Conservation (phyloP, 768 basidiomycete genomes). For the Amanita exitialis region DNA sequence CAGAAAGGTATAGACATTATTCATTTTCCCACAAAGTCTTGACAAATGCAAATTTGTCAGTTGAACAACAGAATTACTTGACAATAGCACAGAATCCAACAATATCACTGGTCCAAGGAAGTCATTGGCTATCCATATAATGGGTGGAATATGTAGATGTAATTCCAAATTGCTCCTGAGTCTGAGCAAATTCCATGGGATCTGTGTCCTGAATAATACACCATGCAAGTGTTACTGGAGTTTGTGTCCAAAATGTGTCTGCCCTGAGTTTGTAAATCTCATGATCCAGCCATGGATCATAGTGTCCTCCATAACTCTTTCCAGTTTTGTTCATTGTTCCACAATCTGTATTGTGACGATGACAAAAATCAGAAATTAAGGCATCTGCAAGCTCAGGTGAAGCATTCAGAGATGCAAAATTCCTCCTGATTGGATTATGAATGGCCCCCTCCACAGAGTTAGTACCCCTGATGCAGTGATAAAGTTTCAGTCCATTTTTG, state of each 20-base stretch:
- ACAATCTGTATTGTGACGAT: neutral
- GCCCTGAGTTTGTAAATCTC: neutral
- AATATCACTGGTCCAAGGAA: neutral
- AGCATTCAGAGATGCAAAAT: constrained; percentile 5
- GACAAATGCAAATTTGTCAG: neutral
- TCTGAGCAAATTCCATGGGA: neutral
- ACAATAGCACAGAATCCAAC: neutral
- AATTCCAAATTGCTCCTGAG: neutral
- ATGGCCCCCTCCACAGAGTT: constrained; percentile 4
- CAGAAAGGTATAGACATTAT: neutral
- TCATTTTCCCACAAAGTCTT: neutral
- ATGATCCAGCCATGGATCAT: neutral
- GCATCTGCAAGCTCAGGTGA: neutral
- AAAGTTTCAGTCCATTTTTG: constrained; percentile 1
- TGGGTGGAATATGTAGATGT: neutral
- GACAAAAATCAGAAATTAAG: neutral
- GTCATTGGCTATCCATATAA: neutral
- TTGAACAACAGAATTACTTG: neutral
- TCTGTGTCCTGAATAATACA: neutral
- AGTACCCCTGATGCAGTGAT: constrained; percentile 4
- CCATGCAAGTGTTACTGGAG: neutral
- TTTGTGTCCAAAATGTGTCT: neutral
- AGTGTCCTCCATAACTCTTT: neutral
- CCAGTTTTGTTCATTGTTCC: neutral
- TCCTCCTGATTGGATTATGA: constrained; percentile 3